Conservation (phyloP, 768 basidiomycete genomes). For the Lentinula sp. region DNA sequence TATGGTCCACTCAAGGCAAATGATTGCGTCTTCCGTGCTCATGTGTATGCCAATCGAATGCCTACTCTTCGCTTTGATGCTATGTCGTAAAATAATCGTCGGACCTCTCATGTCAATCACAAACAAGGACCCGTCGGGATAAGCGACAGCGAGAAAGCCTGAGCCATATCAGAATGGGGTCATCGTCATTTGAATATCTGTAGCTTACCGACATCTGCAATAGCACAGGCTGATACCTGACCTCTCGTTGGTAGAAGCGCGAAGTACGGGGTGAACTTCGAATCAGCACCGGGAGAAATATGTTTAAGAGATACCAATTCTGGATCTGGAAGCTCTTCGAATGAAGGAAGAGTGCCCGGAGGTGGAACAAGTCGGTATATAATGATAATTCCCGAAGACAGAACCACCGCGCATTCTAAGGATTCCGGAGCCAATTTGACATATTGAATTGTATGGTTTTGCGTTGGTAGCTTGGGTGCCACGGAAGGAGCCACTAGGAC, state of each 20-base stretch:
- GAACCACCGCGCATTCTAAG: constrained; percentile 48
- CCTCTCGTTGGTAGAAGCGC: constrained; percentile 46
- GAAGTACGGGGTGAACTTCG: constrained; percentile 55
- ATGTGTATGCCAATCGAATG: constrained; percentile 26
- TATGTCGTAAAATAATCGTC: constrained; percentile 50
- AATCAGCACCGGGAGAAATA: constrained; percentile 28
- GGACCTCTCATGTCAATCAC: constrained; percentile 76
- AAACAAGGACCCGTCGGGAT: constrained; percentile 48
- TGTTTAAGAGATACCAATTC: constrained; percentile 53
- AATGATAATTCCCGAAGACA: constrained; percentile 52
- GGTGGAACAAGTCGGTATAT: constrained; percentile 32
- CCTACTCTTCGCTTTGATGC: constrained; percentile 32
- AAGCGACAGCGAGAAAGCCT: constrained; percentile 80
- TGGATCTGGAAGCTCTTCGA: constrained; percentile 26
- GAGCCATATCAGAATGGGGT: neutral
- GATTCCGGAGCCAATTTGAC: constrained; percentile 49
- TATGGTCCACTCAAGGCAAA: constrained; percentile 63
- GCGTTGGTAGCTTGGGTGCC: neutral
- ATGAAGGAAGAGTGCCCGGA: constrained; percentile 9
- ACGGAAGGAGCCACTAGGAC: constrained; percentile 40
- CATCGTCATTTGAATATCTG: neutral
- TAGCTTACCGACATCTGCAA: constrained; percentile 68
- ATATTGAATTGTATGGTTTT: constrained; percentile 25
- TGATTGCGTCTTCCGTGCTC: constrained; percentile 35
- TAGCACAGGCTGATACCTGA: constrained; percentile 45